Conservation (phyloP, 306 rosid species). For the Neltuma alba region DNA sequence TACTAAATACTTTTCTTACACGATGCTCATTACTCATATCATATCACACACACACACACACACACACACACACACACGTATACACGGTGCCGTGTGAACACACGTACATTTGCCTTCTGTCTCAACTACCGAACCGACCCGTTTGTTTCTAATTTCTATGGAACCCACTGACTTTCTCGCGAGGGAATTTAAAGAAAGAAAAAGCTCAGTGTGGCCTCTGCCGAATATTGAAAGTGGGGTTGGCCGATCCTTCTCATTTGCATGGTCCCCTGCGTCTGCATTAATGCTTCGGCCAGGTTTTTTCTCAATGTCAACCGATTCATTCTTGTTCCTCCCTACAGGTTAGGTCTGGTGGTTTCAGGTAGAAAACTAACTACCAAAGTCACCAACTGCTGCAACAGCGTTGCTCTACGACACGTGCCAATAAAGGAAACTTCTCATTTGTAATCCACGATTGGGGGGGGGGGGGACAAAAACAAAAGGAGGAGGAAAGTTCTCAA, state of each 20-base stretch:
- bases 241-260: slow-evolving; percentile 20
- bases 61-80: not conserved
- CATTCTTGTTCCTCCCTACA: too few species aligned
- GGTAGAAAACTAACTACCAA: not conserved
- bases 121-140: slow-evolving; percentile 41
- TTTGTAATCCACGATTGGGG: slow-evolving; percentile 3
- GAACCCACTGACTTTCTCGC: slow-evolving; percentile 45
- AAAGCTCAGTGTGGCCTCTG: not conserved
- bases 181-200: slow-evolving; percentile 15
- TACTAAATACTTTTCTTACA: too few species aligned
- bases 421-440: not conserved
- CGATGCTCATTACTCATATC: too few species aligned
- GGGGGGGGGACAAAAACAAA: too few species aligned
- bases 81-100: not conserved
- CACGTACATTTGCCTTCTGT: slow-evolving; percentile 39
- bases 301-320: not conserved
- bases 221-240: not conserved
- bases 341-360: not conserved
- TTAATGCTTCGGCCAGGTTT: not conserved
- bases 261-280: slow-evolving; percentile 31
- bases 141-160: slow-evolving; percentile 18
- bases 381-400: not conserved
- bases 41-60: too few species aligned
- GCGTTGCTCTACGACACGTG: slow-evolving; percentile 28
- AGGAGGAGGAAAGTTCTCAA: not conserved